Evolutionary conservation across 2,329 filamentous ascomycete genomes (phyloP).

Genomic region (Verticillium tricorpus): DNA sequence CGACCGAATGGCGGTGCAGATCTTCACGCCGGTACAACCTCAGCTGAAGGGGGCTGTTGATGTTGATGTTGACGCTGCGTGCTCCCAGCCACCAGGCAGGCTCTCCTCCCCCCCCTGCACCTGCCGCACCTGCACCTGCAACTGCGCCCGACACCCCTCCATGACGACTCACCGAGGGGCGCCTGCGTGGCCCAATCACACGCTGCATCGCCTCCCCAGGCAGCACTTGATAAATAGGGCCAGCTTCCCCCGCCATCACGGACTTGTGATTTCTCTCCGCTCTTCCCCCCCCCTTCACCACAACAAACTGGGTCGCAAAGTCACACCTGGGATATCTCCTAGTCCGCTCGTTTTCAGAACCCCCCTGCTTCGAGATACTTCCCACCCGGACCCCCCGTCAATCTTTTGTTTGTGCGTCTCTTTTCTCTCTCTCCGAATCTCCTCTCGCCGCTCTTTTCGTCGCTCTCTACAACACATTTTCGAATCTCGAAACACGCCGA

Average conservation of each 20-base stretch:
- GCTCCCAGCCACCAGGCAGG: not conserved
- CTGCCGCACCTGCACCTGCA: not conserved
- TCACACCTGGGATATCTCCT: slow-evolving; percentile 47
- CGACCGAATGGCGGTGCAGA: not conserved
- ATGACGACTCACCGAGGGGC: not conserved
- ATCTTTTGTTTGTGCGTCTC: slow-evolving; percentile 38
- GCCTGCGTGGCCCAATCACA: not conserved
- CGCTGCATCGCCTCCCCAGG: not conserved
- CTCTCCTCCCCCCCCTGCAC: not conserved
- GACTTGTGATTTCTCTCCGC: slow-evolving; percentile 30
- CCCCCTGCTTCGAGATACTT: slow-evolving; percentile 28
- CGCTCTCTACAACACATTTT: slow-evolving; percentile 37
- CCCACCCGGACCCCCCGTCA: slow-evolving; percentile 52
- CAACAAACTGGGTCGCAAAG: slow-evolving; percentile 56
- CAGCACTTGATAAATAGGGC: not conserved
- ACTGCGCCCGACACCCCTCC: no score
- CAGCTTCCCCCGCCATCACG: not conserved
- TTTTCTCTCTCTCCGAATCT: slow-evolving; percentile 27
- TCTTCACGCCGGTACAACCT: not conserved
- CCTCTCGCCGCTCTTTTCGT: slow-evolving; percentile 42
- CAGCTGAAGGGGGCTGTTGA: not conserved
- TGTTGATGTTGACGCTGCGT: not conserved
- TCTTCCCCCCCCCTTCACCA: slow-evolving; percentile 50
- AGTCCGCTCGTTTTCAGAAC: slow-evolving; percentile 40
- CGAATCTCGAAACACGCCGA: slow-evolving; percentile 7